These are phyloP conservation scores for Aspergillus candidus DNA, from an alignment of 2,329 filamentous ascomycete species.

Conservation along the genomic window DNA sequence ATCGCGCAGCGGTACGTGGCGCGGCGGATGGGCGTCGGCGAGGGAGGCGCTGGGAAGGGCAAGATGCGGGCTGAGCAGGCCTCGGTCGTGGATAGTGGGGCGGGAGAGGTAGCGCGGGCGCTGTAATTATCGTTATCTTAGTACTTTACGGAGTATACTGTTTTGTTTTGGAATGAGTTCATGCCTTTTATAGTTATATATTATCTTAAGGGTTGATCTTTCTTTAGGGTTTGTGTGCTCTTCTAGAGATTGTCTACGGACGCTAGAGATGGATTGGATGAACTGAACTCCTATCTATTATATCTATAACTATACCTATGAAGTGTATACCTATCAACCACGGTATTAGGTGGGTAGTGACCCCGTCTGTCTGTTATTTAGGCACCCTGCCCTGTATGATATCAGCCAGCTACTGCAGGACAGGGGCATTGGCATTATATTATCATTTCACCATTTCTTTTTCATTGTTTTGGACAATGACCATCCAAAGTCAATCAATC, in stretches of 20 bases:
- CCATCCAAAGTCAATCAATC: background rate
- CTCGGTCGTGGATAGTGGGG: slow-evolving; percentile 52
- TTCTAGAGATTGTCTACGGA: background rate
- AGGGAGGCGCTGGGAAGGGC: slow-evolving; percentile 60
- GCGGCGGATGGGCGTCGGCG: slow-evolving; percentile 89
- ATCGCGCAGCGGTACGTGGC: slow-evolving; percentile 95
- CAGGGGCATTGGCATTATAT: too few relatives aligned
- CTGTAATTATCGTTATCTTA: slow-evolving; percentile 17
- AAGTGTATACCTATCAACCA: too few relatives aligned
- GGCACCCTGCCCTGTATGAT: too few relatives aligned
- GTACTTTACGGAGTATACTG: background rate
- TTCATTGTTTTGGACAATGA: too few relatives aligned
- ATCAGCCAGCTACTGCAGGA: too few relatives aligned
- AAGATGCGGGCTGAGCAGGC: slow-evolving; percentile 48
- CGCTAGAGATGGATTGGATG: too few relatives aligned
- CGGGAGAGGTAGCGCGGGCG: slow-evolving; percentile 56
- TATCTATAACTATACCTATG: too few relatives aligned
- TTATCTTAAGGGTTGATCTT: background rate
- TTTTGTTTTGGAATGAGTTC: slow-evolving; percentile 10
- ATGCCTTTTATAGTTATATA: background rate
- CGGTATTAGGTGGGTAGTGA: too few relatives aligned
- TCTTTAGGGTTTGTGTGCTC: background rate
- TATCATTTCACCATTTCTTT: too few relatives aligned
- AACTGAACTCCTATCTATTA: too few relatives aligned
- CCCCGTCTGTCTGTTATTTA: too few relatives aligned